A percentile compares a stretch with the other conserved stretches of the same genome.
Evolutionary conservation across 2,329 filamentous ascomycete genomes (phyloP).

Genomic region (Apiospora aurea): DNA sequence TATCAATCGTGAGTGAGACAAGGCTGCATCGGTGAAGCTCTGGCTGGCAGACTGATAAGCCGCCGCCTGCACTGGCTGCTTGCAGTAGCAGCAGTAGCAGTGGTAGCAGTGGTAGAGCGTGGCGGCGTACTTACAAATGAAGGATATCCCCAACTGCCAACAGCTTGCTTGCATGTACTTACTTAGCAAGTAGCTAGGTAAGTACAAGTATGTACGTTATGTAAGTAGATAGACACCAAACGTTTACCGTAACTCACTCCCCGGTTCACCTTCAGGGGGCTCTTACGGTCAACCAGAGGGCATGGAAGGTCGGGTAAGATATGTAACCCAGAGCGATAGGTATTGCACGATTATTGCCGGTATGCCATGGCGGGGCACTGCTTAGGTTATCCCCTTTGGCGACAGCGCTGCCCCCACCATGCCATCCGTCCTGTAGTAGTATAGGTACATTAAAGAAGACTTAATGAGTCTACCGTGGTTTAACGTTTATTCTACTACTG

Average conservation of each 20-base stretch:
- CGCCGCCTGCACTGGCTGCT: constrained; percentile 8
- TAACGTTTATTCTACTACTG: too few relatives aligned
- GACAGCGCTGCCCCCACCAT: too few relatives aligned
- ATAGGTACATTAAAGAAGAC: too few relatives aligned
- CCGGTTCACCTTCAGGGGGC: constrained; percentile 20
- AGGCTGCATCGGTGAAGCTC: constrained; percentile 20
- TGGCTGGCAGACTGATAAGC: neutral
- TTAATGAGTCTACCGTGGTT: too few relatives aligned
- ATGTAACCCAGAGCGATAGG: neutral
- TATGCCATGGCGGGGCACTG: neutral
- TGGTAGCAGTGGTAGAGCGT: neutral
- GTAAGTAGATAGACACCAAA: neutral
- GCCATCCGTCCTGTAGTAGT: too few relatives aligned
- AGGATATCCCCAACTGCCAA: neutral
- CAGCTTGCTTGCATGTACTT: neutral
- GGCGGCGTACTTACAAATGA: neutral
- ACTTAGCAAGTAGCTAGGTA: neutral
- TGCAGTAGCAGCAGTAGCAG: neutral
- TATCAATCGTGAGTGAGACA: constrained; percentile 17
- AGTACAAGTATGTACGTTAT: too few relatives aligned
- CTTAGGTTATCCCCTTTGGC: too few relatives aligned
- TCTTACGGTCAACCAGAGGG: neutral
- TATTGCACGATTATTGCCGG: constrained; percentile 1
- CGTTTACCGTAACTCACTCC: constrained; percentile 28
- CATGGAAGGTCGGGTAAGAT: neutral